Conservation (phyloP, 352 stramenopile species). For the Pythium aquatile region DNA sequence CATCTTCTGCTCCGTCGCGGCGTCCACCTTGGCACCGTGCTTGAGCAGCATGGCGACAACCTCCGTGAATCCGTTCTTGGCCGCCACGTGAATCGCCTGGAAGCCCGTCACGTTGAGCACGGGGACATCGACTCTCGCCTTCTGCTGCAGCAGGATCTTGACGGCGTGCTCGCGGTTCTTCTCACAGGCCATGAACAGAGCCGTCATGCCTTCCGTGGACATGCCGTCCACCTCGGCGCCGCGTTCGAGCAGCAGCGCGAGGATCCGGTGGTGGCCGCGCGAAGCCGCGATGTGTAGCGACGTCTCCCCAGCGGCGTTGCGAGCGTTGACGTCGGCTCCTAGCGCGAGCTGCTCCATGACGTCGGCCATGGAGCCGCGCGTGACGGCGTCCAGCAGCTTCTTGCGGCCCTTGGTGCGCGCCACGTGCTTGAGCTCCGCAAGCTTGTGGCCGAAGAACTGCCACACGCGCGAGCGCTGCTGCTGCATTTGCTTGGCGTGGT, state of each 20-base stretch:
- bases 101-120: slow-evolving; percentile 41
- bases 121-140: slow-evolving; percentile 41
- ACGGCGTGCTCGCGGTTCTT: slow-evolving; percentile 55
- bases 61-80: slow-evolving; percentile 48
- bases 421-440: slow-evolving; percentile 64
- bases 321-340: slow-evolving; percentile 54
- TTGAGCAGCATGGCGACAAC: slow-evolving; percentile 48
- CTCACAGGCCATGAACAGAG: slow-evolving; percentile 60
- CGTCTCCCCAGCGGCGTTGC: slow-evolving; percentile 52
- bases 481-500: slow-evolving; percentile 23
- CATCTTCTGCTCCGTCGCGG: slow-evolving; percentile 35
- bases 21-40: slow-evolving; percentile 48
- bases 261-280: slow-evolving; percentile 56
- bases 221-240: slow-evolving; percentile 58
- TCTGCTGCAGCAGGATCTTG: slow-evolving; percentile 59
- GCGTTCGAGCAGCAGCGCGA: slow-evolving; percentile 65
- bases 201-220: slow-evolving; percentile 49
- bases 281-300: slow-evolving; percentile 55
- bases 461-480: slow-evolving; percentile 50
- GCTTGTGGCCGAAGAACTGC: slow-evolving; percentile 74
- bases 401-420: slow-evolving; percentile 45
- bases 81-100: slow-evolving; percentile 59
- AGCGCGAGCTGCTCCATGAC: slow-evolving; percentile 61
- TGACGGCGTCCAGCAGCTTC: slow-evolving; percentile 62
- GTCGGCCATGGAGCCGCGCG: slow-evolving; percentile 46